These are phyloP conservation scores for Thuidium tamariscinum DNA, from an alignment of 225 moss, liverwort and hornwort species.

Conservation along the genomic window DNA sequence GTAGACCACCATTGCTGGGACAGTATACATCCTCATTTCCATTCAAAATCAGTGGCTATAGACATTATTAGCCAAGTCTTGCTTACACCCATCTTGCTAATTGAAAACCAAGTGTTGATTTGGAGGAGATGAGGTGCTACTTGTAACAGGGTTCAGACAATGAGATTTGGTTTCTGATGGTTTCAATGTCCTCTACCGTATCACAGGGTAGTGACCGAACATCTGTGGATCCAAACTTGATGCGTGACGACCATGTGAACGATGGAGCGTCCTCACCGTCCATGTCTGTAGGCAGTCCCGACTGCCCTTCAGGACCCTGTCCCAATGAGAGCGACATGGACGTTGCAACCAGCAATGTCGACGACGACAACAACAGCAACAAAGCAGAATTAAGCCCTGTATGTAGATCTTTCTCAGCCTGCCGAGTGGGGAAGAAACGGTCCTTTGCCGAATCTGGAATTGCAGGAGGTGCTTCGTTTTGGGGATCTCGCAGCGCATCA, in stretches of 20 bases:
- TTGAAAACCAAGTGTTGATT: neutral
- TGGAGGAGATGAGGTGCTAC: neutral
- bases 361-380: neutral
- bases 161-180: neutral
- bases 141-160: neutral
- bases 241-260: neutral
- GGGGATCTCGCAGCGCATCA: neutral
- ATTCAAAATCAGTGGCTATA: neutral
- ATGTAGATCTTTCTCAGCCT: neutral
- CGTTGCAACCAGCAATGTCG: neutral
- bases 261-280: constrained; percentile 6
- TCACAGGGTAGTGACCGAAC: neutral
- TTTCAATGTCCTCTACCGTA: neutral
- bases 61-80: neutral
- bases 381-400: neutral
- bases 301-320: neutral
- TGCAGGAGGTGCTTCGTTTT: neutral
- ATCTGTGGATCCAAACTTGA: neutral
- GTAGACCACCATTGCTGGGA: neutral
- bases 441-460: neutral
- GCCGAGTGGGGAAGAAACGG: constrained; percentile 13
- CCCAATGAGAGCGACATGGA: neutral
- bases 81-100: neutral
- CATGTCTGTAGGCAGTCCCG: constrained; percentile 3
- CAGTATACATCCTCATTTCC: neutral